Evolutionary conservation across 2,329 filamentous ascomycete genomes (phyloP).

Genomic region (Diaporthe nobilis): DNA sequence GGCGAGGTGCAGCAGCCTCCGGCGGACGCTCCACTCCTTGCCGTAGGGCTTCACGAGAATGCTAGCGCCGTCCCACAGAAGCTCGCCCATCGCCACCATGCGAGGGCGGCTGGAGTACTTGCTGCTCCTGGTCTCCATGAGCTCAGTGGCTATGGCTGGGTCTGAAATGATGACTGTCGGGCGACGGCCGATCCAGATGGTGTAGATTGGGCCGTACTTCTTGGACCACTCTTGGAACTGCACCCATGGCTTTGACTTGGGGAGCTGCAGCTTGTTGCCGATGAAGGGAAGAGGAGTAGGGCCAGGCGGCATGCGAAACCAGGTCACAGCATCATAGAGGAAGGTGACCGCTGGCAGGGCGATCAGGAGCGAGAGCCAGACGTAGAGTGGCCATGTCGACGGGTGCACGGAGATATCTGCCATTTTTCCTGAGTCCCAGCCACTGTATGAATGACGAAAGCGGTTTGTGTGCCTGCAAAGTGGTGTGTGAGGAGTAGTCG

Average conservation of each 20-base stretch:
- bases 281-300: conserved; percentile 61
- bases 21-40: conserved; percentile 59
- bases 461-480: neutral
- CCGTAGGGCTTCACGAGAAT: conserved; percentile 64
- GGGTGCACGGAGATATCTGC: conserved; percentile 36
- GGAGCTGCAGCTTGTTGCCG: conserved; percentile 55
- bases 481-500: neutral
- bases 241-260: conserved; percentile 50
- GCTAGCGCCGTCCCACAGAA: conserved; percentile 56
- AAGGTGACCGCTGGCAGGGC: conserved; percentile 46
- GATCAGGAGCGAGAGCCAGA: conserved; percentile 44
- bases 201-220: conserved; percentile 61
- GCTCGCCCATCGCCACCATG: conserved; percentile 45
- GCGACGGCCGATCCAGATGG: conserved; percentile 61
- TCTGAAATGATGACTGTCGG: conserved; percentile 61
- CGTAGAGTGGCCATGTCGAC: conserved; percentile 42
- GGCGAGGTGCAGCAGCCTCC: conserved; percentile 58
- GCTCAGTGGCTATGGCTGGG: conserved; percentile 57
- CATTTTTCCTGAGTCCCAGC: neutral
- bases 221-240: conserved; percentile 60
- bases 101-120: conserved; percentile 50
- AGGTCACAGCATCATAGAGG: conserved; percentile 51
- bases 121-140: conserved; percentile 60
- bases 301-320: conserved; percentile 60
- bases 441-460: neutral